Percentiles rank a stretch among this genome's conserved stretches.
These are phyloP conservation scores for Pythium chondricola DNA, from an alignment of 352 stramenopile genomes.

Conservation along the genomic window DNA sequence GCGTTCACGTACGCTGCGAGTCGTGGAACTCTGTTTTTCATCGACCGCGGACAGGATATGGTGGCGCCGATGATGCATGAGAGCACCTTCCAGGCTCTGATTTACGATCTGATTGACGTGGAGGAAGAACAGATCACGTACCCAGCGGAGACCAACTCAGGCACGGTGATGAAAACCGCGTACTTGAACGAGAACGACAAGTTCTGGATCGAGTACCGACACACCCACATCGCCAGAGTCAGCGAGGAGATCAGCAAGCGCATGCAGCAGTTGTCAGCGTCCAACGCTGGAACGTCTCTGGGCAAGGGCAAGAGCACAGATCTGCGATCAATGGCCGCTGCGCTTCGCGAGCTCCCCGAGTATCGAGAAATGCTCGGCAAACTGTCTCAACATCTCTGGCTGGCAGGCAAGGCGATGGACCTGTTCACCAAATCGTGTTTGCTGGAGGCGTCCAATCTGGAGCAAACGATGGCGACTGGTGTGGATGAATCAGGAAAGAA, in stretches of 20 bases:
- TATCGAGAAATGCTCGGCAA: slow-evolving; percentile 94
- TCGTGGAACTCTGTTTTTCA: slow-evolving; percentile 90
- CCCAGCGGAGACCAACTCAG: slow-evolving; percentile 78
- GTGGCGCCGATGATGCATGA: slow-evolving; percentile 96
- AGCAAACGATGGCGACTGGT: slow-evolving; percentile 93
- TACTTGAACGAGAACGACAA: slow-evolving; percentile 97
- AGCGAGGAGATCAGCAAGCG: slow-evolving; percentile 74
- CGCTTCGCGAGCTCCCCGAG: slow-evolving; percentile 91
- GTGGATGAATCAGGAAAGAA: slow-evolving; percentile 91
- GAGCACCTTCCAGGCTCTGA: slow-evolving; percentile 96
- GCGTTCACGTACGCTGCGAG: slow-evolving; percentile 88
- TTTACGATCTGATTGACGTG: slow-evolving; percentile 94
- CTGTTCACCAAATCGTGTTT: slow-evolving; percentile 86
- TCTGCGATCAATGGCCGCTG: slow-evolving; percentile 89
- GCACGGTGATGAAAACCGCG: slow-evolving; percentile 81
- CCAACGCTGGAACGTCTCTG: slow-evolving; percentile 75
- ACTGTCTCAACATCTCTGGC: slow-evolving; percentile 91
- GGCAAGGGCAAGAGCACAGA: slow-evolving; percentile 80
- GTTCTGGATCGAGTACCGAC: slow-evolving; percentile 94
- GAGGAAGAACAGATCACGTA: slow-evolving; percentile 93
- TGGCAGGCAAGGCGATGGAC: slow-evolving; percentile 93
- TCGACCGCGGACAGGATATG: slow-evolving; percentile 92
- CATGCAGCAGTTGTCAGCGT: slow-evolving; percentile 68
- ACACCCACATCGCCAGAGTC: slow-evolving; percentile 93
- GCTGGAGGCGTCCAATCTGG: slow-evolving; percentile 89